Evolutionary conservation across 2,329 filamentous ascomycete species (phyloP), one percentile per base, ranked within the genome.

Genomic region (Colletotrichum sp.): DNA sequence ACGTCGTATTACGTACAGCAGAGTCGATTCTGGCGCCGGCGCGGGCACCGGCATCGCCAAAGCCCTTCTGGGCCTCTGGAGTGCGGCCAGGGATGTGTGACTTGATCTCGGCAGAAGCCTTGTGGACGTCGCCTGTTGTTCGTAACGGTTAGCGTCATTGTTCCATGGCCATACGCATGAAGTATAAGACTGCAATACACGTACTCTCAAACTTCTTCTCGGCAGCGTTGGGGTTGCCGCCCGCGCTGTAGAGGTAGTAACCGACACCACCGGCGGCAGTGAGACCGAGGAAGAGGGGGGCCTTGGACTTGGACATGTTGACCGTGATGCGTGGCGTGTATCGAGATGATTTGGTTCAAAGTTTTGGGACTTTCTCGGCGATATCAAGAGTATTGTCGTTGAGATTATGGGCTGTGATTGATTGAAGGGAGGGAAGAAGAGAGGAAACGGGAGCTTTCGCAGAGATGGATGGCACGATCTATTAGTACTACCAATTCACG

Each of bases 191-290:
- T 64, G 8, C n/a, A 16, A 12, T 13, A 52, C 8, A 24, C 92
- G 61, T 87, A 98, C 96, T 91, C 88, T 98, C 94, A 79, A 94
- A 90, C 85, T 97, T 90, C 89, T 96, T 94, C 90, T 96, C 92
- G n/a, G 96, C 96, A 66, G 91, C 92, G 85, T 94, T 95, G 67
- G 95, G 90, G 84, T 92, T 91, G 74, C 96, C 96, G 77, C 96
- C 96, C 18, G 96, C 94, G 67, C 87, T 90, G 89, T 98, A 99
- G 78, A 99, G 91, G 88, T 99, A 99, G 90, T 98, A 99, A 58
- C 94, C 95, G 74, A 93, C 87, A 78, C 92, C 94, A 80, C 91
- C 92, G 36, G 90, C 93, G 78, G 91, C 92, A 75, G 89, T 91
- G 79, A 92, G 85, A 80, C 93, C 94, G 80, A 93, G 82, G 80